Evolutionary conservation across 1,139 yeast species (phyloP).

Genomic region (Saccharomyces hybrid): DNA sequence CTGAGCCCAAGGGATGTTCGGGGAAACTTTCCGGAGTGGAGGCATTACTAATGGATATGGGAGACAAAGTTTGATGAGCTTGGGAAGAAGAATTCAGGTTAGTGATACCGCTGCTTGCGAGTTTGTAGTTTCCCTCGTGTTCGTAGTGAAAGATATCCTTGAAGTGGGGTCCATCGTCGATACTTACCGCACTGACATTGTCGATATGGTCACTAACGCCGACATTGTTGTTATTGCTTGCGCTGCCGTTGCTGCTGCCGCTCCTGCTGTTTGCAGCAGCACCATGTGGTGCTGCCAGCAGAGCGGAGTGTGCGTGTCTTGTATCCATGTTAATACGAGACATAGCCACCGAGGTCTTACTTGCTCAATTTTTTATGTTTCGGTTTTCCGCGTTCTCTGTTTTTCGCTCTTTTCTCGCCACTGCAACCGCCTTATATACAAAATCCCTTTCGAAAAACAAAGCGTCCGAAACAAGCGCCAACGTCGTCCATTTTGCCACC

Average conservation of each 20-base stretch:
- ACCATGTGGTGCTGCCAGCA: background rate
- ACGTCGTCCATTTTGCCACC: constrained; percentile 1
- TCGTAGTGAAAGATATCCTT: background rate
- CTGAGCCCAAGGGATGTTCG: background rate
- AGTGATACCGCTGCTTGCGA: constrained; percentile 1
- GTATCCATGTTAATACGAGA: background rate
- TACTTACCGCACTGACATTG: background rate
- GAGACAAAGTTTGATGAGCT: background rate
- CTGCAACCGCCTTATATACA: background rate
- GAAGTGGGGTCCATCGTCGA: constrained; percentile 1
- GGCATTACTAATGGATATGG: constrained; percentile 1
- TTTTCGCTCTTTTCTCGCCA: background rate
- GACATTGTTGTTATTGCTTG: background rate
- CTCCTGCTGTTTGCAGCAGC: background rate
- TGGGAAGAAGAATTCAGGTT: constrained; percentile 1
- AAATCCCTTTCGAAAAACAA: background rate
- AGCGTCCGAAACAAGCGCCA: background rate
- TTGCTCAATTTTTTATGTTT: background rate
- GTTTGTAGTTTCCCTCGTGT: constrained; percentile 1
- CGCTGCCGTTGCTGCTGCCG: background rate
- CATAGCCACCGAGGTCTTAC: background rate
- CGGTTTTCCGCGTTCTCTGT: background rate
- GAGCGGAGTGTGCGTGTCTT: background rate
- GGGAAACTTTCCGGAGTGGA: constrained; percentile 1
- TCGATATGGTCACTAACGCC: background rate